Evolutionary conservation across 257 asterid genomes (phyloP).

Genomic region (Coffea canephora): DNA sequence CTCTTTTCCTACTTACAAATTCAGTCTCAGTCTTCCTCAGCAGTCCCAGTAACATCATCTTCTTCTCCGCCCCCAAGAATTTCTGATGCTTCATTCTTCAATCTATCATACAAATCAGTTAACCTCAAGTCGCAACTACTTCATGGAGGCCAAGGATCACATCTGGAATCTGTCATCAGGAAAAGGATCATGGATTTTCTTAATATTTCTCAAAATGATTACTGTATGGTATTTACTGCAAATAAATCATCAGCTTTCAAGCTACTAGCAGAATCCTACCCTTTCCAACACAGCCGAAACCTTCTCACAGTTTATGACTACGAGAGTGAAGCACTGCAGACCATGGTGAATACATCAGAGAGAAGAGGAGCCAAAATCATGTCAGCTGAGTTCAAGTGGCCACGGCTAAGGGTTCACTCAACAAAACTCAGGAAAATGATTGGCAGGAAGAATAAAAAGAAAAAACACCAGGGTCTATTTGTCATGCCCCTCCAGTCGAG

Average conservation of each 20-base stretch:
- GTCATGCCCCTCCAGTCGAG: conserved; percentile 94
- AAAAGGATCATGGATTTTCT: conserved; percentile 70
- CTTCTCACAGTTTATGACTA: conserved; percentile 82
- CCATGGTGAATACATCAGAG: conserved; percentile 55
- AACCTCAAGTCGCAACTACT: conserved; percentile 66
- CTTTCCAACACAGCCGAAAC: conserved; percentile 51
- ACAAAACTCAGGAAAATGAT: conserved; percentile 52
- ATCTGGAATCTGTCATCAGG: conserved; percentile 62
- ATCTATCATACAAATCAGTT: conserved; percentile 53
- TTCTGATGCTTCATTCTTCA: conserved; percentile 49
- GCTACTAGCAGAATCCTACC: conserved; percentile 80
- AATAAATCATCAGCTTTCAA: conserved; percentile 81
- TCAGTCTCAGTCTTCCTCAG: conserved; percentile 25
- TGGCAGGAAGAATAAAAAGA: conserved; percentile 41
- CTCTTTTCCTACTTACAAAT: conserved; percentile 74
- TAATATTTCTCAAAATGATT: conserved; percentile 58
- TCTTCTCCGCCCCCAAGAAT: conserved; percentile 26
- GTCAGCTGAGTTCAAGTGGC: conserved; percentile 93
- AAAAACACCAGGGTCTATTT: conserved; percentile 55
- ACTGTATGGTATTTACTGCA: conserved; percentile 75
- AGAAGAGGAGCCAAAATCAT: conserved; percentile 60
- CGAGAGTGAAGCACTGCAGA: conserved; percentile 69
- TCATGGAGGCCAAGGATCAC: conserved; percentile 56
- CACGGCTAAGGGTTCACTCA: conserved; percentile 64
- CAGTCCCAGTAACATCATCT: conserved; percentile 23